Conservation (phyloP, 352 stramenopile genomes). For the Elongisporangium undulatum region DNA sequence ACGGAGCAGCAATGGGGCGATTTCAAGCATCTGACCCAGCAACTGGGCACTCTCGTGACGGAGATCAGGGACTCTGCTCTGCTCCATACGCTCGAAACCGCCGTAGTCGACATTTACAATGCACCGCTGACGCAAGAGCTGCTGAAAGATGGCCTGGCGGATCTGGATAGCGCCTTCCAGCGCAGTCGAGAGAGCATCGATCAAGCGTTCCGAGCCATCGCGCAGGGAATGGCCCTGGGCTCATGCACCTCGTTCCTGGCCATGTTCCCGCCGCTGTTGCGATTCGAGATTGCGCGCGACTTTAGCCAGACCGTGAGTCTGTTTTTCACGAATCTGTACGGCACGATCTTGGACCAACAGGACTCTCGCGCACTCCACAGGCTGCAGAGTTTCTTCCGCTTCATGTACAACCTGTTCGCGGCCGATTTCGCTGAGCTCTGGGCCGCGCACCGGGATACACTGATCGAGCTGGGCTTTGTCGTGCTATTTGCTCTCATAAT, state of each 20-base stretch:
- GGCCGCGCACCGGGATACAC: conserved; percentile 5
- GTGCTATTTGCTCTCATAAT: conserved; percentile 20
- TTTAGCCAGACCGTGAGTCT: conserved; percentile 39
- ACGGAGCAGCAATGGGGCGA: conserved; percentile 5
- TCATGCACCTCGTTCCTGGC: conserved; percentile 8
- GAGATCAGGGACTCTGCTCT: conserved; percentile 3
- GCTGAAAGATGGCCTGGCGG: conserved; percentile 14
- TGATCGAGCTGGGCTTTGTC: conserved; percentile 19
- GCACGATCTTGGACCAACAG: conserved; percentile 16
- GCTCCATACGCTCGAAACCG: conserved; percentile 6
- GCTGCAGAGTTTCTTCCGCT: conserved; percentile 13
- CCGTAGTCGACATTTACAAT: conserved; percentile 18
- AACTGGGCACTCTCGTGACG: conserved; percentile 7
- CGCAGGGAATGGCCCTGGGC: conserved; percentile 11
- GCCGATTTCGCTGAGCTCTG: conserved; percentile 20
- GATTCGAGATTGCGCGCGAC: conserved; percentile 40
- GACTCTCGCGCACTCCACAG: conserved; percentile 7
- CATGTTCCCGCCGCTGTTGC: conserved; percentile 27
- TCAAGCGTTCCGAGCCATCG: conserved; percentile 15
- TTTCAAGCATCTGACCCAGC: conserved; percentile 2
- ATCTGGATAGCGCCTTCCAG: conserved; percentile 16
- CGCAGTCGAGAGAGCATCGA: conserved; percentile 26
- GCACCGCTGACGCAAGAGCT: conserved; percentile 24
- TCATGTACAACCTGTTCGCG: conserved; percentile 25
- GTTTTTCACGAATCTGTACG: conserved; percentile 39